These are phyloP conservation scores for Acarospora socialis DNA, from an alignment of 2,329 filamentous ascomycete genomes.

Conservation along the genomic window DNA sequence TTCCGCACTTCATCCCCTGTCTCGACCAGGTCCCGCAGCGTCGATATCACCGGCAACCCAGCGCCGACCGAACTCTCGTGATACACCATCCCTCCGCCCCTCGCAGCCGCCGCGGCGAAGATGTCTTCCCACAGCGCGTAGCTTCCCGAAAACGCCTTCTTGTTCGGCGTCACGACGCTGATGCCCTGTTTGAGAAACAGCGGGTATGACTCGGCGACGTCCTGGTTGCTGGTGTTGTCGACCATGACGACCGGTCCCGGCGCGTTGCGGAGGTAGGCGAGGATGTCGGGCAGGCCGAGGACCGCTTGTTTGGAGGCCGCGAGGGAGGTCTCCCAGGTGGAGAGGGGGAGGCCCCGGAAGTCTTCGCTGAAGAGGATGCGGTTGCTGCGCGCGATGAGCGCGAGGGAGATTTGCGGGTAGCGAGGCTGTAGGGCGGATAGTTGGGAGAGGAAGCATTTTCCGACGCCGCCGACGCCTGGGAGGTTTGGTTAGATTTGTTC, in stretches of 20 bases:
- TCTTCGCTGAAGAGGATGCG: slow-evolving; percentile 64
- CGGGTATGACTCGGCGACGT: slow-evolving; percentile 72
- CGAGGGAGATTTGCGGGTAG: slow-evolving; percentile 56
- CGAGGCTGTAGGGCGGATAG: slow-evolving; percentile 53
- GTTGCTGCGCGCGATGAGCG: slow-evolving; percentile 75
- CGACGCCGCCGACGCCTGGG: slow-evolving; percentile 79
- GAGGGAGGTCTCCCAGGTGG: slow-evolving; percentile 45
- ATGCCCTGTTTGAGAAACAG: slow-evolving; percentile 66
- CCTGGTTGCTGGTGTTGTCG: slow-evolving; percentile 89
- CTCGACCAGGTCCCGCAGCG: slow-evolving; percentile 81
- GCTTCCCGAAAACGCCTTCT: slow-evolving; percentile 85
- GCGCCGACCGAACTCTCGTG: slow-evolving; percentile 93
- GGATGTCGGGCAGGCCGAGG: slow-evolving; percentile 53
- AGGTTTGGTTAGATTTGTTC: too few relatives aligned
- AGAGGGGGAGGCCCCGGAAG: slow-evolving; percentile 51
- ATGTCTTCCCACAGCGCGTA: slow-evolving; percentile 78
- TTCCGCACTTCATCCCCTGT: slow-evolving; percentile 84
- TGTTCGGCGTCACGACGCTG: slow-evolving; percentile 91
- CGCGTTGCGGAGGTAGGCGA: slow-evolving; percentile 62
- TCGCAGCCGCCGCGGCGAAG: slow-evolving; percentile 49
- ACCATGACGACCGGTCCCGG: slow-evolving; percentile 71
- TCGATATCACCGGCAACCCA: slow-evolving; percentile 84
- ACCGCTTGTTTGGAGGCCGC: slow-evolving; percentile 49
- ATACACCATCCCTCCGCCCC: slow-evolving; percentile 57
- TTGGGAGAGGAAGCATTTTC: slow-evolving; percentile 78